Base-by-base conservation (phyloP, 768 basidiomycete genomes). In the Leccinellum luteum region DNA sequence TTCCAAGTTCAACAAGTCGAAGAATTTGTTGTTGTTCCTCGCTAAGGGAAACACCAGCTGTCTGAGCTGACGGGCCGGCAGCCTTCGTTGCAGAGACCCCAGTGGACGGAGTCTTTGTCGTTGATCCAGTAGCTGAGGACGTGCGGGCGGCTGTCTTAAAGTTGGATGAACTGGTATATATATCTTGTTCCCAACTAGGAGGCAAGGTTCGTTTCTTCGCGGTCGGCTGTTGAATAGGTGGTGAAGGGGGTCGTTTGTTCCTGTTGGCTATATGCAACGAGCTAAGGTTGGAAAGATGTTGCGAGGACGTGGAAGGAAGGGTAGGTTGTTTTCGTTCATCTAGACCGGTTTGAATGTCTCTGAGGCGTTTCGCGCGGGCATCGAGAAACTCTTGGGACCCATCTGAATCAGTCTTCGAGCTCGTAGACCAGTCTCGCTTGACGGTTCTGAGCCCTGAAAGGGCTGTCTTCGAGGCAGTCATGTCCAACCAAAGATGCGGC, bases 21-120 rank as follows among this genome's bases (percentile, higher is more conserved):
- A 97, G 75, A 49, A 99, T 91, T 58, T 88, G 82, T 52, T 78
- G 85, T 73, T 99, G 97, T 67, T 98, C 95, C 58, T 81, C 74
- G 71, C 94, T 96, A 57, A 98, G 78, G 60, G 83, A 81, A 19
- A 94, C 73, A 2, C 73, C 59, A 2, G 81, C 69, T 32, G 69
- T 65, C 57, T 70, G 70, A 2, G 60, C 41, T 5, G 65, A n/a
- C 2, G 62, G 17, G 14, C 51, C 64, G 15, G 60, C 35, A n/a
- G 53, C 17, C 3, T 13, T 45, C 3, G 56, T 34, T 30, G 56
- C 45, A 15, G 60, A 34, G 48, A 21, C 34, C 2, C 55, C 56
- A 12, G 54, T 53, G 6, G 63, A 25, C 15, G 51, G 49, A 13
- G 66, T 56, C 8, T 60, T 53, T 25, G 34, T 25, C 43, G 41